A percentile compares a stretch with the other conserved stretches of the same genome.
Conservation (phyloP, 2,329 filamentous ascomycete species). For the Colletotrichum eremochloae region DNA sequence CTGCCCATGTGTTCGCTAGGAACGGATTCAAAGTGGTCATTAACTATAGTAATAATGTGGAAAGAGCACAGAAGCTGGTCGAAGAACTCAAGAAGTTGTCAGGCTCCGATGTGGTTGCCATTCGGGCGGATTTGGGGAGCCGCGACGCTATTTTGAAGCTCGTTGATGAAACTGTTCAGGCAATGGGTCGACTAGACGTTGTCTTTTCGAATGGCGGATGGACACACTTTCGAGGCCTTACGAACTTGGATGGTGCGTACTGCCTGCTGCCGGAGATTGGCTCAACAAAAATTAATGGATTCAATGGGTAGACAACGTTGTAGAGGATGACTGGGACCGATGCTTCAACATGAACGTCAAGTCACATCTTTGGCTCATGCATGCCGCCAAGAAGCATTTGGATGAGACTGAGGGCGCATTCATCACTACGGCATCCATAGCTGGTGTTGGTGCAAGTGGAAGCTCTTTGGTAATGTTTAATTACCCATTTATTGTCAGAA, state of each 20-base stretch:
- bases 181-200: neutral
- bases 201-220: conserved; percentile 1
- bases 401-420: conserved; percentile 68
- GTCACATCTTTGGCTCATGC: conserved; percentile 61
- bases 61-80: conserved; percentile 67
- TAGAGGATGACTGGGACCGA: conserved; percentile 60
- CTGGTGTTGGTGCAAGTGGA: conserved; percentile 73
- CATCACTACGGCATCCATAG: conserved; percentile 73
- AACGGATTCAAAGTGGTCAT: conserved; percentile 74
- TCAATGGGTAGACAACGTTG: conserved; percentile 50
- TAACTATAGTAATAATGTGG: conserved; percentile 72
- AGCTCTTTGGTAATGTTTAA: conserved; percentile 63
- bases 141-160: neutral
- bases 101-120: neutral
- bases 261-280: neutral
- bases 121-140: conserved; percentile 1
- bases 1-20: conserved; percentile 71
- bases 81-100: conserved; percentile 57
- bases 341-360: conserved; percentile 66
- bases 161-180: neutral
- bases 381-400: conserved; percentile 57
- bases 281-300: conserved; percentile 28
- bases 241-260: neutral
- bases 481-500: neutral
- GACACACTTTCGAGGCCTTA: neutral